Evolutionary conservation across 2,329 filamentous ascomycete genomes (phyloP), one percentile per base, ranked within the genome.

Genomic region (Ophiosphaerella herpotricha): DNA sequence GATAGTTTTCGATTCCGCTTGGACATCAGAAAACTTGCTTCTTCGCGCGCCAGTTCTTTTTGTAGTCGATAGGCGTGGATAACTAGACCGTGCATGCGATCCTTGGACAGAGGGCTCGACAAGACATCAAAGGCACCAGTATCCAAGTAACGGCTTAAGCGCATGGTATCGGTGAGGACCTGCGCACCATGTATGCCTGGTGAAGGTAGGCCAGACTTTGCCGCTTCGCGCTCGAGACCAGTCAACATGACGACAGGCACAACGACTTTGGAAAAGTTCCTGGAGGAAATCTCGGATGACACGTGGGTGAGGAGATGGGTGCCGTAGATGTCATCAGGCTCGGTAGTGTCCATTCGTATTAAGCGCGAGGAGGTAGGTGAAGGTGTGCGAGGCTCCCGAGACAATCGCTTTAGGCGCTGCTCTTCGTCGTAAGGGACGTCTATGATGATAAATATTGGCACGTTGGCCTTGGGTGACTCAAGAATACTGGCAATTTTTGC

Each of bases 41-140:
- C 86, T 64, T 92, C 88, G 64, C 84, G 85, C 31, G 83, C 80
- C 18, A 89, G 87, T 62, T 91, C 86, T 71, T 89, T 89, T 66
- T 90, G 88, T 39, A 88, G 85, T 62, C 88, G 86, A 75, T 95
- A 96, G 38, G 89, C 91, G 70, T 93, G 91, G 13, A 94, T 85
- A 53, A 89, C 86, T 43, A 96, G 79, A 26, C 87, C 86, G 51
- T 89, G 86, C 41, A 93, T 82, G 60, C 87, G 85, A 45, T 90
- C 86, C 40, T 82, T 80, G 54, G 88, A 85, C 34, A 97, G 74
- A 1, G 93, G 93, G 63, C 88, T 91, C 23, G 86, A 84, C 56
- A 97, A 80, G 41, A 96, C 90, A 73, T 97, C 93, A 26, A 89
- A 81, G 9, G 93, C 93, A 32, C 94, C 94, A 4, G 89, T 85